Conservation (phyloP, 441 rosid genomes). For the Pelargonium fulgidum region DNA sequence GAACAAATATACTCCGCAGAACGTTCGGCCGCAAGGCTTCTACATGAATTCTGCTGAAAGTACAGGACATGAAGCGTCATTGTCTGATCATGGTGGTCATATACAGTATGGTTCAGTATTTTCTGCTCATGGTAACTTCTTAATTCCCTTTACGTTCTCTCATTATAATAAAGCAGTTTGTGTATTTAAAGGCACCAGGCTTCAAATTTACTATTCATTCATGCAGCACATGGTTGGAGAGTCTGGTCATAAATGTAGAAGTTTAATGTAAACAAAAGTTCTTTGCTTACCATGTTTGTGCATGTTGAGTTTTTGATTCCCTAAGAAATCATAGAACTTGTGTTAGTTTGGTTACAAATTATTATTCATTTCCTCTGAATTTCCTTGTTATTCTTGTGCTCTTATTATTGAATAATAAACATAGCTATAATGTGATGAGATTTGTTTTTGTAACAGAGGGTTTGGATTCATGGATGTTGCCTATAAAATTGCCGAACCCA, state of each 20-base stretch:
- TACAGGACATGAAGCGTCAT: conserved; percentile 37
- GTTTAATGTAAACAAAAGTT: neutral
- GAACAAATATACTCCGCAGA: conserved; percentile 20
- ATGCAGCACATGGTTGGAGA: neutral
- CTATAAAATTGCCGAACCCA: conserved; percentile 42
- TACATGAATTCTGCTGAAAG: conserved; percentile 29
- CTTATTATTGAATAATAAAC: neutral
- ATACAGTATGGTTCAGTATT: conserved; percentile 32
- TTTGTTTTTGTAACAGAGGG: conserved; percentile 32
- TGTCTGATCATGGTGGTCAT: conserved; percentile 27
- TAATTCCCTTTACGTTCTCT: conserved; percentile 3
- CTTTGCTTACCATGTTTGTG: neutral
- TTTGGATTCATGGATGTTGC: conserved; percentile 71
- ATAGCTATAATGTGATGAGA: conserved; percentile 11
- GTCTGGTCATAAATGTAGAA: neutral
- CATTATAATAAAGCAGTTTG: neutral
- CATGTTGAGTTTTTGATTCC: neutral
- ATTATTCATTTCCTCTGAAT: neutral
- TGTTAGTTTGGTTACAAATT: neutral
- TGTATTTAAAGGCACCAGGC: neutral
- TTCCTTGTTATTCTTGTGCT: neutral
- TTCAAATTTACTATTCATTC: neutral
- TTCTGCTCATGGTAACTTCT: conserved; percentile 50
- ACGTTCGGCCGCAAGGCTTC: conserved; percentile 28
- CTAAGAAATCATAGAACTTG: neutral